Evolutionary conservation across 139 green algal genomes (phyloP).

Genomic region (Trebouxia sp.): DNA sequence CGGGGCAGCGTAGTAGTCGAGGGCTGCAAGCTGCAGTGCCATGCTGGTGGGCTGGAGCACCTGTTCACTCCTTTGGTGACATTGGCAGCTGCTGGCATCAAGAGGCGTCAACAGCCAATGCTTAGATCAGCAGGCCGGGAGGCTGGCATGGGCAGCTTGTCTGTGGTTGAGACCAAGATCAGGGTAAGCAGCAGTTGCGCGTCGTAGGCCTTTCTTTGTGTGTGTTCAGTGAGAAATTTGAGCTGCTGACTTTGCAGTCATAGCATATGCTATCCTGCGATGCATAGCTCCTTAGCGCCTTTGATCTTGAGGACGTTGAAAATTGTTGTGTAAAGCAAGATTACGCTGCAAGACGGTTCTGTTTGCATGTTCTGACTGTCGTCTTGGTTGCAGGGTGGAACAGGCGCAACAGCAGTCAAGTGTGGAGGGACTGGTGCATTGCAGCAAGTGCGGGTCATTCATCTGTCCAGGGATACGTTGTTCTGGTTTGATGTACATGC

Average conservation of each 20-base stretch:
- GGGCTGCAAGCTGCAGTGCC: conserved; percentile 34
- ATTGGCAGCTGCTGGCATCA: conserved; percentile 18
- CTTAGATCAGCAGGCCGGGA: not conserved
- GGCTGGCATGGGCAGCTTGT: conserved; percentile 8
- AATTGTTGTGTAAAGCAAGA: not conserved
- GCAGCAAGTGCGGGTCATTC: conserved; percentile 38
- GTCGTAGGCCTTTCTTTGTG: too few species aligned
- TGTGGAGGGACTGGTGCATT: conserved; percentile 37
- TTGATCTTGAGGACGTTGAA: not conserved
- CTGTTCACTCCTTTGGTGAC: conserved; percentile 42
- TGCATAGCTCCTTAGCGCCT: not conserved
- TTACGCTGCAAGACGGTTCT: not conserved
- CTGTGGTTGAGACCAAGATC: conserved; percentile 33
- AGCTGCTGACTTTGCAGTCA: not conserved
- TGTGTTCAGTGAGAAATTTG: not conserved
- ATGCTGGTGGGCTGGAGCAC: conserved; percentile 41
- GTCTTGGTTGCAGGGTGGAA: conserved; percentile 2
- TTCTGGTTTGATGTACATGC: conserved; percentile 46
- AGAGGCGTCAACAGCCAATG: not conserved
- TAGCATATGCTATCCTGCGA: not conserved
- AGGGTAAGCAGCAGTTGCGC: not conserved
- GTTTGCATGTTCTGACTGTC: not conserved
- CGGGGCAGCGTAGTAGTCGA: conserved; percentile 37
- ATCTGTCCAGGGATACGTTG: conserved; percentile 29
- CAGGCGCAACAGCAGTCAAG: conserved; percentile 35